Conservation (phyloP, 1,139 yeast species). For the Suhomyces terraborum region DNA sequence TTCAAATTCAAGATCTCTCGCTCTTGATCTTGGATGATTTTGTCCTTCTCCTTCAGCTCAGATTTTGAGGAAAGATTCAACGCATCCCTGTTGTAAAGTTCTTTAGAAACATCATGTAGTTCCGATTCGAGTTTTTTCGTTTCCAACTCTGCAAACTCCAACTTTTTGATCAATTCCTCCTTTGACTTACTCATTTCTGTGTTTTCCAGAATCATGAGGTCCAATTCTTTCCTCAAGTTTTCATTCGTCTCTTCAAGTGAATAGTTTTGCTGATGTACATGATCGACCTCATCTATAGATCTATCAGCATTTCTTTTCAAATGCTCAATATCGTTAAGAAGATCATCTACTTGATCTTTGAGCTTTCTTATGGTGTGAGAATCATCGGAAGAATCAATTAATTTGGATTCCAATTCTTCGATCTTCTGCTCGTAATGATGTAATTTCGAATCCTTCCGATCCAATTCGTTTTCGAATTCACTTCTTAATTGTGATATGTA, state of each 20-base stretch:
- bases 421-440: slow-evolving; percentile 12
- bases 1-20: slow-evolving; percentile 1
- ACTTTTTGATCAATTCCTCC: neutral
- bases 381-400: slow-evolving; percentile 6
- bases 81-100: slow-evolving; percentile 1
- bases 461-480: slow-evolving; percentile 16
- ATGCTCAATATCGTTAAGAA: slow-evolving; percentile 12
- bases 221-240: neutral
- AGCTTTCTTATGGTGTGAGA: slow-evolving; percentile 15
- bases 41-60: slow-evolving; percentile 1
- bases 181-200: neutral
- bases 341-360: slow-evolving; percentile 14
- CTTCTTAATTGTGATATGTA: slow-evolving; percentile 11
- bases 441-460: slow-evolving; percentile 21
- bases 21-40: neutral
- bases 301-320: slow-evolving; percentile 25
- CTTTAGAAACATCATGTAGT: neutral
- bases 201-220: neutral
- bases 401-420: slow-evolving; percentile 10
- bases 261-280: slow-evolving; percentile 8
- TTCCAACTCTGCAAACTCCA: slow-evolving; percentile 1
- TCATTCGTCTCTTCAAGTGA: slow-evolving; percentile 5
- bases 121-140: neutral
- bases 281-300: slow-evolving; percentile 4
- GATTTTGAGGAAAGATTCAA: neutral